A percentile compares a stretch with the other conserved stretches of the same genome.
Conservation (phyloP, 345 rosid species). For the Orychophragmus violaceus region DNA sequence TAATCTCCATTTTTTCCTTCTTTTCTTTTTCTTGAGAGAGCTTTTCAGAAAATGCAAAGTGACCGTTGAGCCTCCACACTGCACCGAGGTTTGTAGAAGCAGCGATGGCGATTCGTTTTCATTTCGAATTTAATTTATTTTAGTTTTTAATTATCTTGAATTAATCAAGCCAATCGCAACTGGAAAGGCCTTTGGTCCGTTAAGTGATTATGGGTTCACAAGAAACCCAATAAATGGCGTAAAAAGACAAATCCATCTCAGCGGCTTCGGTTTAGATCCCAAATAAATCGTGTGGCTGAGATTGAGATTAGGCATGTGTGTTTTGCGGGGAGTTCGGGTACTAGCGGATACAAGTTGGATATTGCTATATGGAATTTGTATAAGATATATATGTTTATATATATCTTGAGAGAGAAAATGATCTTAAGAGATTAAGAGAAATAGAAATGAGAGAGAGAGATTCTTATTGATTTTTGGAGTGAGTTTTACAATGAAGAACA, state of each 20-base stretch:
- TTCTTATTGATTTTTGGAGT: no score
- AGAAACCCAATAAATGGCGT: not conserved
- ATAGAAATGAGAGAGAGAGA: no score
- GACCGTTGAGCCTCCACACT: slow-evolving; percentile 7
- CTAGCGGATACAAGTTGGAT: no score
- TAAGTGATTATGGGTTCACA: not conserved
- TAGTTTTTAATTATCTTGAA: not conserved
- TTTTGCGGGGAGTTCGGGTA: no score
- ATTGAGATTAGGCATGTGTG: no score
- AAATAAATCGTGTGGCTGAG: not conserved
- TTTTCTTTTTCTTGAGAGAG: not conserved
- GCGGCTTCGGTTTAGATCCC: not conserved
- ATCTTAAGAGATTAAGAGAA: no score
- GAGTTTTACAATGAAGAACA: no score
- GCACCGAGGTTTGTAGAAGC: not conserved
- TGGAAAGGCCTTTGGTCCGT: not conserved
- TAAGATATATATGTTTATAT: no score
- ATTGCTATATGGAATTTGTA: no score
- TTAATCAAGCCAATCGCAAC: not conserved
- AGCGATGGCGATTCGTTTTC: not conserved
- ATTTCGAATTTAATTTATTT: not conserved
- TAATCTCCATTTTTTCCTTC: not conserved
- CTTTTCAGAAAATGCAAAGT: not conserved
- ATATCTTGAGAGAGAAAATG: no score
- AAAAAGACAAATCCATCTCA: not conserved